Base-by-base conservation (phyloP, 331 rosid species). In the Phaseolus coccineus region DNA sequence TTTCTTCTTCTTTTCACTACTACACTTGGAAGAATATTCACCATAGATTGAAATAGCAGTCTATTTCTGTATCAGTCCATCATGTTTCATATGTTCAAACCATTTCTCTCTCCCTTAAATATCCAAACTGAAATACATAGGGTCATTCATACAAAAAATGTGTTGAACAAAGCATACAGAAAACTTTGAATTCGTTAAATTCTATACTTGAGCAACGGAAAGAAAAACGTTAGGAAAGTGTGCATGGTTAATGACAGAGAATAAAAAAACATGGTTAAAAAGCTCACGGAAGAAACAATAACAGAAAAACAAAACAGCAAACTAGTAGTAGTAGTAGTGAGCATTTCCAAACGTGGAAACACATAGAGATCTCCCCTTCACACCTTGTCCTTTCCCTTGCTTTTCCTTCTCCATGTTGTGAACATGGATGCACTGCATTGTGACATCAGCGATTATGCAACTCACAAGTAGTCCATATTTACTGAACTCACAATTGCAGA, bases 291-390 rank as follows among this genome's bases (percentile, higher is more conserved):
- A 64, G 39, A 86, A 84, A 66, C 83, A 82, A 80, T 39, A 80
- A 74, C 80, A 76, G 80, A 71, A 82, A 76, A 78, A 78, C 76
- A 85, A 87, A 83, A 42, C 89, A 51, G 83, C 79, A 80, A 73
- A 83, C 72, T 77, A 71, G 27, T 53, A 46, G 51, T 42, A 46
- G 48, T 44, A 44, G 51, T 12, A 78, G 51, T 73, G 62, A 77
- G 69, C 77, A 80, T 82, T 66, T 80, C 81, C 81, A 53, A 64
- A 77, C 13, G 68, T 87, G 87, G 82, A 68, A 81, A 82, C 63
- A 67, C 31, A 33, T 31, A 6, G 44, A 61, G 68, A 44, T 35
- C 37, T 19, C 47, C 81, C 55, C 85, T 71, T 73, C 51, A 73
- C 79, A 86, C 53, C 83, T 76, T 70, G 74, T 40, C 47, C 44